These are phyloP conservation scores for Hypoxylon rickii DNA, from an alignment of 495 filamentous ascomycete genomes.

Conservation along the genomic window DNA sequence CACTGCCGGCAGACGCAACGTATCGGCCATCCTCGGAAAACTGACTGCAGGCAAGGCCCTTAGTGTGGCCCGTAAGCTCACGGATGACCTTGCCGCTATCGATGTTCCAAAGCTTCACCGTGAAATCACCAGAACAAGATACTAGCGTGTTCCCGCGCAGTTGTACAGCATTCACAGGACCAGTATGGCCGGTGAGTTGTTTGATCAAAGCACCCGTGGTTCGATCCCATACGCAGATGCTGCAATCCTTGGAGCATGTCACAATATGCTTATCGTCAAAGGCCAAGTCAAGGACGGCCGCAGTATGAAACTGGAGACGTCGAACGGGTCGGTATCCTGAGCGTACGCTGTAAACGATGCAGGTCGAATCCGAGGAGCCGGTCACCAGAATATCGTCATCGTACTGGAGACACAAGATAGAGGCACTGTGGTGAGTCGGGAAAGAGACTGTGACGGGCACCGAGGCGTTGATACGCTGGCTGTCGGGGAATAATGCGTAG, in stretches of 20 bases:
- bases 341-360: conserved; percentile 88
- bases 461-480: conserved; percentile 46
- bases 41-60: conserved; percentile 92
- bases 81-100: conserved; percentile 81
- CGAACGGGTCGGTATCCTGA: conserved; percentile 75
- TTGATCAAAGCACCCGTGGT: conserved; percentile 71
- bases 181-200: conserved; percentile 78
- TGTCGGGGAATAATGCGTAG: conserved; percentile 52
- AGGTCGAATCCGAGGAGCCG: conserved; percentile 87
- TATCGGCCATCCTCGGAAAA: conserved; percentile 88
- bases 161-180: conserved; percentile 94
- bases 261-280: conserved; percentile 92
- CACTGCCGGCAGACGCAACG: conserved; percentile 92
- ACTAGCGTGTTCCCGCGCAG: conserved; percentile 89
- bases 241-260: conserved; percentile 92
- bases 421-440: conserved; percentile 74
- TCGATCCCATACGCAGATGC: conserved; percentile 92
- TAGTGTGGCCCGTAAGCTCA: conserved; percentile 83
- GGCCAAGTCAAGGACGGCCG: conserved; percentile 89
- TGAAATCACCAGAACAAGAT: conserved; percentile 88
- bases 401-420: conserved; percentile 92
- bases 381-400: conserved; percentile 92
- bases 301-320: conserved; percentile 75
- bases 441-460: conserved; percentile 54
- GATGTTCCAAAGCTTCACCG: conserved; percentile 94